A percentile compares a stretch with the other conserved stretches of the same genome.
phyloP scores from a whole-genome alignment of 177 flowering plant genomes.

The Vitis hybrid region DNA sequence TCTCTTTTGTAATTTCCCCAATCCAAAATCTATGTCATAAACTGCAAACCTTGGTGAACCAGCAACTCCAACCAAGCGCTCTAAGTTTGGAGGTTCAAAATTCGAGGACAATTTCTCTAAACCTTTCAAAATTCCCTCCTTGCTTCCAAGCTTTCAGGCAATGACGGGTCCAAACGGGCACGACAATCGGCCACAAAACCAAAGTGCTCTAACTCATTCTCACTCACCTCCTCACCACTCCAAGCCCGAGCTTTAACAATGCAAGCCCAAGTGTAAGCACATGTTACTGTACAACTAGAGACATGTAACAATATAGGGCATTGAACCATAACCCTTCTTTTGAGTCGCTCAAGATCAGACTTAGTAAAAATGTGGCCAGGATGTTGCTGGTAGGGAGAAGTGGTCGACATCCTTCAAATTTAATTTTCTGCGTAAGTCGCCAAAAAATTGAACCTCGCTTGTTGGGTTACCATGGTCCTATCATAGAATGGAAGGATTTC shows the following conservation, averaged over 20 bases:
- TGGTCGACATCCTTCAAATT: background rate
- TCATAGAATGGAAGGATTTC: too few species aligned
- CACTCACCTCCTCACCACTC: background rate
- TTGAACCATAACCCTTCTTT: too few species aligned
- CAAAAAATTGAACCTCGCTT: too few species aligned
- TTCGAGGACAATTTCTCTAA: background rate
- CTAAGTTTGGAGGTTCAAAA: background rate
- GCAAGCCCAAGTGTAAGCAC: background rate
- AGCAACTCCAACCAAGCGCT: background rate
- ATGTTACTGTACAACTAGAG: background rate
- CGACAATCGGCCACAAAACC: background rate
- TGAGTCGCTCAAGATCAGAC: background rate
- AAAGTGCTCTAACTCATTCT: background rate
- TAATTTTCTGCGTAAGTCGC: background rate
- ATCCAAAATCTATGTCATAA: background rate
- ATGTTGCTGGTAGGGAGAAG: background rate
- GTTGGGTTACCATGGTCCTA: too few species aligned
- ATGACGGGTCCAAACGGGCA: background rate
- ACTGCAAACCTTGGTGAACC: background rate
- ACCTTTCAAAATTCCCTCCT: background rate
- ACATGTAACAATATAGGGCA: too few species aligned
- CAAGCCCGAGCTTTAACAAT: too few species aligned
- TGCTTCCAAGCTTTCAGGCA: background rate
- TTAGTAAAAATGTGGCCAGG: background rate
- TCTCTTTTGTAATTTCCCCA: background rate